Base-by-base conservation (phyloP, 2,329 filamentous ascomycete genomes). In the Dactylellina leptospora region DNA sequence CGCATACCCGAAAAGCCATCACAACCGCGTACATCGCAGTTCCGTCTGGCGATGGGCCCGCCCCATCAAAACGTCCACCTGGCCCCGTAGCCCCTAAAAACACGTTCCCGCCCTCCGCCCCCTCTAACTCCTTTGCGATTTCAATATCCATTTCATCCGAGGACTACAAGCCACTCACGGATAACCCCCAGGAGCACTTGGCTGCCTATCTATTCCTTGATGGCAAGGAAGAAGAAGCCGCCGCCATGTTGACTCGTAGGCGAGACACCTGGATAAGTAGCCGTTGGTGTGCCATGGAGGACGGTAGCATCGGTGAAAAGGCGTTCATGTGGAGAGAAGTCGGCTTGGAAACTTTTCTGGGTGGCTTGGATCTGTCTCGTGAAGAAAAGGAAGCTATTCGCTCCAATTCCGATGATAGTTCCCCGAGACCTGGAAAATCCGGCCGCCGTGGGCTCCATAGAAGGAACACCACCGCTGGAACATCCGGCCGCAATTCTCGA, bases 251-350 rank as follows among this genome's bases (percentile, higher is more conserved):
- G 56, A 86, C 95, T 61, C 90, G 93, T 10, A 93, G 95, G 22
- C 95, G 97, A 79, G 95, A 99, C 81, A 99, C 95, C 1, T 99
- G 95, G 95, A 96, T 99, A 22, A 99, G 97, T 78, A 97, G 92
- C 62, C 86, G 95, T 77, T 99, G 95, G 95, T 95, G 99, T 53
- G 93, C 96, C 78, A 88, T 99, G 4, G 92, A 93, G 1, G 89
- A 93, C 25, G 95, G 95, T 53, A 95, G 95, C 42, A 86, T 99
- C 47, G 95, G 95, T 27, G 95, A 99, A 82, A 88, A 95, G 75
- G 95, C 99, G 79, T 99, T 99, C 76, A 82, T 99, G 75, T 99
- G 99, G 81, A 90, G 93, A 63, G 95, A 99, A 80, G 95, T 99
- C 50, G 95, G 95, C 1, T 83, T 99, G 58, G 95, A 99, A 82